Evolutionary conservation across 768 basidiomycete genomes (phyloP), one percentile per base, ranked within the genome.

Genomic region (Crucibulum laeve): DNA sequence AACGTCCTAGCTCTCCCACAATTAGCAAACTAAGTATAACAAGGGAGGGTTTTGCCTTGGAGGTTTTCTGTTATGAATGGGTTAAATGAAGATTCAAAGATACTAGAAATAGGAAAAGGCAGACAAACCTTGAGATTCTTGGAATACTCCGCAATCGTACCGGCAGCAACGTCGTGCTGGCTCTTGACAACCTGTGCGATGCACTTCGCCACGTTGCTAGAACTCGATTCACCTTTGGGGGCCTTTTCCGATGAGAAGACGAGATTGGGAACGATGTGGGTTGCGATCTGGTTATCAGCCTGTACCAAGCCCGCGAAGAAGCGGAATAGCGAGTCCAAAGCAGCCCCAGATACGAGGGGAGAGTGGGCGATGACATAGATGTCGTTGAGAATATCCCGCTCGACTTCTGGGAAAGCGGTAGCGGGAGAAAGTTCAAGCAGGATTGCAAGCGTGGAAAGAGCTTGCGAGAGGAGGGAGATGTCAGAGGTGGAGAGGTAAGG

Each of bases 1-100:
- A 84, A 25, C 94, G 84, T 24, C 95, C 96, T 30, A 98, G 75
- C 62, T 98, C 96, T 37, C 96, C 96, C 39, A 98, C 72, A 30
- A 91, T 85, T 11, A 96, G 70, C 43, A 98, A 71, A 52, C 91
- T 88, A 18, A 99, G 76, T 24, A 91, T 83, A 5, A 91, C 74
- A 30, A 83, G 70, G 1, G 79, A 71, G 14, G 86, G 64, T 50
- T 79, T 80, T 5, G 83, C 76, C 59, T 84, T 86, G 6, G 82
- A 77, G 0, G 66, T 59, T 38, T 70, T 70, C 73, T 79, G 49
- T 15, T 25, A 40, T 26, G 17, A 47, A 41, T 37, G 14, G 18
- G 46, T 18, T 24, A 17, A 25, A 22, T 47, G 22, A n/a, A 40
- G 18, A 25, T 11, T 4, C 26, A 21, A 45, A 22, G 24, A 3